phyloP scores from a whole-genome alignment of 306 rosid genomes.

The Rosa chinensis region DNA sequence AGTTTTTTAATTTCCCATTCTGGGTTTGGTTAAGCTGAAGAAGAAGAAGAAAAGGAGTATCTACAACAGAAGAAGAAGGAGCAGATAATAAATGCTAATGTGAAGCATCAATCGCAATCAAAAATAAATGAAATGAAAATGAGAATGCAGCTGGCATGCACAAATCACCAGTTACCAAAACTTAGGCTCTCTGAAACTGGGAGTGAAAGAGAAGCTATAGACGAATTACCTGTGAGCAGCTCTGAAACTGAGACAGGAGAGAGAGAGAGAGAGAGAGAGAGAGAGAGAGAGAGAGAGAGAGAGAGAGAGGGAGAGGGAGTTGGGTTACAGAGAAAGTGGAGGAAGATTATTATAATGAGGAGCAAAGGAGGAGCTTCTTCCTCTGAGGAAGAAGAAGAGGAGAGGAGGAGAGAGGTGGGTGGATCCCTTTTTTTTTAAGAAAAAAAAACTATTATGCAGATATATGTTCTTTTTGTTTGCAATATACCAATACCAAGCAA shows the following conservation, averaged over 20 bases:
- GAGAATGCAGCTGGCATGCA: constrained; percentile 19
- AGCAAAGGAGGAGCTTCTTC: background rate
- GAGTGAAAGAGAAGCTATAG: constrained; percentile 8
- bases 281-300: background rate
- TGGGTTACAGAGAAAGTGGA: background rate
- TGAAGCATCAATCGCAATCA: background rate
- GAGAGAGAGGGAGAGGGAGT: background rate
- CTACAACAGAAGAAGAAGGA: background rate
- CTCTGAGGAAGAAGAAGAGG: no score
- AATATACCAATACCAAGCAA: no score
- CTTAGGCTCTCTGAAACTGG: background rate
- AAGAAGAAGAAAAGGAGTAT: background rate
- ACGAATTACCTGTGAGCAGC: constrained; percentile 29
- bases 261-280: background rate
- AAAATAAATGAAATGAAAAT: background rate
- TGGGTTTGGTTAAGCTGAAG: background rate
- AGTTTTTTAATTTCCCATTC: background rate
- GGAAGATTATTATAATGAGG: constrained; percentile 12
- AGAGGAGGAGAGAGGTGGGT: no score
- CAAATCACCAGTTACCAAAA: background rate
- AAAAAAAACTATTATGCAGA: no score
- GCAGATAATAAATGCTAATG: background rate
- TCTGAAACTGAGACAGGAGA: constrained; percentile 52
- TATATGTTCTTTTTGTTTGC: no score
- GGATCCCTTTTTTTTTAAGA: no score